phyloP scores from a whole-genome alignment of 768 basidiomycete species.

The Mycena maculata region DNA sequence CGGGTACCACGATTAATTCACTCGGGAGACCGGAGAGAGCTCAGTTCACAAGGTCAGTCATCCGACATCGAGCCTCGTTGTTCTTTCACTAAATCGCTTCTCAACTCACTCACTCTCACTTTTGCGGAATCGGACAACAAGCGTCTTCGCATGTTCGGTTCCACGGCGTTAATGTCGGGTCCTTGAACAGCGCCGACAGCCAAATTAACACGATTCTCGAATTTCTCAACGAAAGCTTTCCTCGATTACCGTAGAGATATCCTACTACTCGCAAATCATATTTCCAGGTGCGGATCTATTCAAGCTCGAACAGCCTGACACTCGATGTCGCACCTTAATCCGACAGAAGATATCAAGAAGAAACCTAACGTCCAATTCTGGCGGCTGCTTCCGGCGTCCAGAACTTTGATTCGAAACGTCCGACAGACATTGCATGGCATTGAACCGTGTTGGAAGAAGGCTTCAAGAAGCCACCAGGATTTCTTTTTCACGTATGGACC shows the following conservation, averaged over 20 bases:
- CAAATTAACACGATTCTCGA: background rate
- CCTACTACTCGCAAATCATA: background rate
- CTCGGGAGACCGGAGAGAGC: background rate
- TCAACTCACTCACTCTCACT: no score
- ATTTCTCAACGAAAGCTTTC: no score
- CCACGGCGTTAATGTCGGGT: background rate
- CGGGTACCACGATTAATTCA: no score
- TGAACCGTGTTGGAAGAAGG: background rate
- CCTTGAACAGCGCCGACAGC: background rate
- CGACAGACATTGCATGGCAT: background rate
- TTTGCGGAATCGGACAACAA: no score
- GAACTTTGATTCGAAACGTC: background rate
- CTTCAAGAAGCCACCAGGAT: background rate
- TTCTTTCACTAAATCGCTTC: no score
- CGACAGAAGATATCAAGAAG: constrained; percentile 23
- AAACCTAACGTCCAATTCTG: background rate
- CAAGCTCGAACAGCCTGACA: background rate
- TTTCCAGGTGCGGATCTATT: constrained; percentile 1
- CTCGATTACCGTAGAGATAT: background rate
- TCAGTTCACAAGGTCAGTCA: no score
- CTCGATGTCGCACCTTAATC: constrained; percentile 22
- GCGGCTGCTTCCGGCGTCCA: background rate
- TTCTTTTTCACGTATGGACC: background rate
- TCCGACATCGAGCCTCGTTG: background rate
- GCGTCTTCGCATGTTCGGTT: background rate